Base-by-base conservation (phyloP, 2,329 filamentous ascomycete species). In the Aspergillus tanneri region DNA sequence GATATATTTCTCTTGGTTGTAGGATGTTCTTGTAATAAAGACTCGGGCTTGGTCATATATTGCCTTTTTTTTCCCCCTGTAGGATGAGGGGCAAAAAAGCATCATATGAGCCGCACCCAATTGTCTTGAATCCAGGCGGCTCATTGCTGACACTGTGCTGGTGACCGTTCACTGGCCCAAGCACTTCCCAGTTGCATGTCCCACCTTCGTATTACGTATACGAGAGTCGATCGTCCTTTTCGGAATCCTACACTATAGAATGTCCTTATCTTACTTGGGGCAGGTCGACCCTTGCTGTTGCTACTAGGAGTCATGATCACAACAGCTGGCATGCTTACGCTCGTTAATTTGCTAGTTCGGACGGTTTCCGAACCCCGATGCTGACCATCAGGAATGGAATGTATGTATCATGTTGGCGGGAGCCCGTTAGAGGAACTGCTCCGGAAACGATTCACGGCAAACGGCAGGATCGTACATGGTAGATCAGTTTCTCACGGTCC, bases 81-180 rank as follows among this genome's bases (percentile, higher is more conserved):
- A n/a, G n/a, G n/a, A n/a, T n/a, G n/a, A n/a, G n/a, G n/a, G 19
- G 3, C 9, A 18, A 25, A 39, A 28, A 28, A 42, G 30, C 30
- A 16, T 34, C 30, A 34, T 40, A 54, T 44, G 56, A 58, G 56
- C 56, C 56, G 56, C 56, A 58, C 52, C 56, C 56, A 58, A 57
- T 55, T 57, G 49, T 40, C 47, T 40, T 51, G 25, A 34, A 34
- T 27, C 41, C 44, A 42, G 39, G 37, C 42, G 42, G 42, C 42
- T 48, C 44, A 41, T 23, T 55, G 55, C 50, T 55, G 50, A 51
- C 41, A 47, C 28, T 51, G 47, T 35, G 42, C 43, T 44, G 46
- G 35, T 45, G 42, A 46, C 39, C 23, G 42, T 38, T 50, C 40
- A 52, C 52, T 56, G 49, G 52, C 19, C 43, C 51, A 37, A 43